Evolutionary conservation across 352 stramenopile species (phyloP).

Genomic region (Pythium apleroticum): DNA sequence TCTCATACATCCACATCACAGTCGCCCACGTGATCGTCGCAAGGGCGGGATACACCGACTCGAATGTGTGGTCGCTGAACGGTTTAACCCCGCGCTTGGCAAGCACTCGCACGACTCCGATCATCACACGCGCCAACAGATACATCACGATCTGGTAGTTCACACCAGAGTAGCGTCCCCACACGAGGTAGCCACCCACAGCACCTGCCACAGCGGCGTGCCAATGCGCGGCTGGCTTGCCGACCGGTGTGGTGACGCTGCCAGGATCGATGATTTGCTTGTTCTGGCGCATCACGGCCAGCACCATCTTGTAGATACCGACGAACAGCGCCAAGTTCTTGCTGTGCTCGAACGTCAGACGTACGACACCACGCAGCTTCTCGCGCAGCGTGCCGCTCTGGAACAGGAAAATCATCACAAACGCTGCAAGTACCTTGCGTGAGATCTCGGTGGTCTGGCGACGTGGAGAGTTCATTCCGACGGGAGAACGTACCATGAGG

Average conservation of each 20-base stretch:
- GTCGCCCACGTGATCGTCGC: slow-evolving; percentile 74
- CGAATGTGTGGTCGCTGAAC: slow-evolving; percentile 67
- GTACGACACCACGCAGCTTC: slow-evolving; percentile 71
- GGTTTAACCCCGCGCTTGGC: slow-evolving; percentile 62
- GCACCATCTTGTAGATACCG: slow-evolving; percentile 82
- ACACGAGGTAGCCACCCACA: slow-evolving; percentile 80
- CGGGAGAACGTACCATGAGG: slow-evolving; percentile 62
- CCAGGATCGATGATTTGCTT: slow-evolving; percentile 37
- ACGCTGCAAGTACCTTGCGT: slow-evolving; percentile 38
- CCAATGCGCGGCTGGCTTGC: slow-evolving; percentile 73
- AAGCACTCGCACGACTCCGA: slow-evolving; percentile 63
- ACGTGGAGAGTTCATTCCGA: neutral
- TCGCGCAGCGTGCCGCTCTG: slow-evolving; percentile 73
- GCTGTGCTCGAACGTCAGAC: slow-evolving; percentile 84
- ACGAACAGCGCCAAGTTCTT: slow-evolving; percentile 89
- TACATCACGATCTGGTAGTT: slow-evolving; percentile 93
- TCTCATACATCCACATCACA: slow-evolving; percentile 90
- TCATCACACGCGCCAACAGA: slow-evolving; percentile 73
- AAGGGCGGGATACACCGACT: slow-evolving; percentile 74
- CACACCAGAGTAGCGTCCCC: slow-evolving; percentile 82
- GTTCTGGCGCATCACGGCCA: slow-evolving; percentile 63
- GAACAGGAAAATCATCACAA: slow-evolving; percentile 92
- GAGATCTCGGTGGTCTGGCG: neutral
- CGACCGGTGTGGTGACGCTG: slow-evolving; percentile 37
- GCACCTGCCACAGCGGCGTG: slow-evolving; percentile 76